A percentile compares a stretch with the other conserved stretches of the same genome.
phyloP scores from a whole-genome alignment of 108 stramenopile species.

The Nitzschia putrida region DNA sequence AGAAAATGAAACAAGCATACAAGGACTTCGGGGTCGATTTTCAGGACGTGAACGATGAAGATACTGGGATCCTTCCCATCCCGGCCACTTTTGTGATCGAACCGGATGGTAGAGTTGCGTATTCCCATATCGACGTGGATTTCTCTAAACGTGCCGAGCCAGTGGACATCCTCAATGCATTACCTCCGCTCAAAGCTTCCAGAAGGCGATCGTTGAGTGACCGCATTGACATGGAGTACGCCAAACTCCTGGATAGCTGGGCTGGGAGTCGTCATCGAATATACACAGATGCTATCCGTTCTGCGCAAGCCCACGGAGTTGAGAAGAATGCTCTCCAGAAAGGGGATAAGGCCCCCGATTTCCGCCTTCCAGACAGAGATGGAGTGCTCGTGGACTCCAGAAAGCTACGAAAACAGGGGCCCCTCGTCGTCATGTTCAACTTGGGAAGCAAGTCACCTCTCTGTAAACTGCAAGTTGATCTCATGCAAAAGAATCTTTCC shows the following conservation, averaged over 20 bases:
- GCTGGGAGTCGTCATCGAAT: background rate
- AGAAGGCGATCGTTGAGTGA: background rate
- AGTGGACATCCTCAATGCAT: conserved; percentile 7
- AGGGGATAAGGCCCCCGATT: conserved; percentile 18
- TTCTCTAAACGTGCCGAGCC: conserved; percentile 20
- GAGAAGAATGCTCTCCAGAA: conserved; percentile 1
- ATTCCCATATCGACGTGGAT: conserved; percentile 4
- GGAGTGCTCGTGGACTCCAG: background rate
- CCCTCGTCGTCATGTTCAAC: conserved; percentile 17
- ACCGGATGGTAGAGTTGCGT: conserved; percentile 1
- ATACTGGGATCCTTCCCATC: conserved; percentile 5
- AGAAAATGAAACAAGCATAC: background rate
- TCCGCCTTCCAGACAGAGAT: background rate
- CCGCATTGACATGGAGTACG: background rate
- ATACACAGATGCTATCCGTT: background rate
- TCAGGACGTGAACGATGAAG: background rate
- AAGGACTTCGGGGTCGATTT: background rate
- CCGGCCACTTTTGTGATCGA: conserved; percentile 30
- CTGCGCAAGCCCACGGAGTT: background rate
- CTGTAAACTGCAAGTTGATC: conserved; percentile 2
- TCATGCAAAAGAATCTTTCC: background rate
- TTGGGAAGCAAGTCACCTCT: background rate
- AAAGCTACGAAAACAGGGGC: background rate
- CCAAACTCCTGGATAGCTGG: background rate
- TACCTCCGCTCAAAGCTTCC: background rate